phyloP scores from a whole-genome alignment of 2,329 filamentous ascomycete species.

The Epichloe sylvatica region DNA sequence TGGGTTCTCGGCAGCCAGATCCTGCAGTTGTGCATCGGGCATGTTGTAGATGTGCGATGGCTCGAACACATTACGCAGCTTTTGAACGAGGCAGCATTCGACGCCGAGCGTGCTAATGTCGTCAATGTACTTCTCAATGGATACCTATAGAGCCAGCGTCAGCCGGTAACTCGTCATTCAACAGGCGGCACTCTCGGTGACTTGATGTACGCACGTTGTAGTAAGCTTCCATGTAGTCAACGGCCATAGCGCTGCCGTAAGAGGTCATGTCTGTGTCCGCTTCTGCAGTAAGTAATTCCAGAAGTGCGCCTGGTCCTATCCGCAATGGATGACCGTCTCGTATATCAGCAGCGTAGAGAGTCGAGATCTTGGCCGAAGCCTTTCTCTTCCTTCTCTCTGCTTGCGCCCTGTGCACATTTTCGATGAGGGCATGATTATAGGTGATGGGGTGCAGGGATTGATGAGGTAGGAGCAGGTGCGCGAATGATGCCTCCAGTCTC shows the following conservation, averaged over 20 bases:
- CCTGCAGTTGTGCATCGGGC: conserved; percentile 6
- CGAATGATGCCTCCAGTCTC: conserved; percentile 25
- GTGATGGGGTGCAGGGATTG: conserved; percentile 33
- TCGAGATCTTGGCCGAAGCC: conserved; percentile 4
- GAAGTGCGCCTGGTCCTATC: neutral
- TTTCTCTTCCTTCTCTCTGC: conserved; percentile 2
- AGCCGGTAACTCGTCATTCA: neutral
- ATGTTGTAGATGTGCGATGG: conserved; percentile 10
- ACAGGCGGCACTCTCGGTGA: neutral
- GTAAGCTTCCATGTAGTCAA: conserved; percentile 26
- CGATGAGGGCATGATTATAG: conserved; percentile 34
- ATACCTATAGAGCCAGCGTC: conserved; percentile 6
- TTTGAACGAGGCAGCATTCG: conserved; percentile 9
- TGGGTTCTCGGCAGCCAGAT: conserved; percentile 12
- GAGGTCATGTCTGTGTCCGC: neutral
- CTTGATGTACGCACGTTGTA: conserved; percentile 20
- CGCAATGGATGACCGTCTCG: neutral
- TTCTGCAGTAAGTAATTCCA: neutral
- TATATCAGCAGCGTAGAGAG: neutral
- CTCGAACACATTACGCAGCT: conserved; percentile 9
- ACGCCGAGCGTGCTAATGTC: conserved; percentile 13
- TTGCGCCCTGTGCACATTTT: conserved; percentile 20
- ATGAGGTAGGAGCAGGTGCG: conserved; percentile 31
- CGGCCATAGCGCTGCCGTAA: conserved; percentile 4
- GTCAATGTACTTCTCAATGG: conserved; percentile 9